Evolutionary conservation across 495 filamentous ascomycete species (phyloP), one percentile per base, ranked within the genome.

Genomic region (Pyrenopolyporus hunteri): DNA sequence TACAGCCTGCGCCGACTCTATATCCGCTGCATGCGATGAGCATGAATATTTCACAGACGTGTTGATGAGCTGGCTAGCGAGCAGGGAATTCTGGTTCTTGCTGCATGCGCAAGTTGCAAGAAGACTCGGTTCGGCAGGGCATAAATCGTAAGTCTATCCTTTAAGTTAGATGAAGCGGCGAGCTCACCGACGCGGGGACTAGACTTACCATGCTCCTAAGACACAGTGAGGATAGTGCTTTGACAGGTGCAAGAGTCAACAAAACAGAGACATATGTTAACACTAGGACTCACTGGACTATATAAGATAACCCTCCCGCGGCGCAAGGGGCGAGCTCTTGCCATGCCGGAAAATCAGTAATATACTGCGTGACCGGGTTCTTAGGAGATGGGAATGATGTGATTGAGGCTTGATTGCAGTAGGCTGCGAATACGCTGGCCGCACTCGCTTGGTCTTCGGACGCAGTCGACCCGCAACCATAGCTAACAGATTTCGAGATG

Each of bases 101-200:
- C 48, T 25, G 57, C 81, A 83, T 14, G 69, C 79, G 36, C 81
- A 83, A 17, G 71, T 73, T 8, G 78, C 78, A 5, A 80, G 68
- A 19, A 66, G 71, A 10, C 74, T 67, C 8, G 74, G 68, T 4
- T 76, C 76, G 1, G 69, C 25, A 5, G 74, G 76, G 49, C 78
- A 80, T 4, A 55, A 6, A 28, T 71, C 57, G 10, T 68, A 67
- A 28, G 69, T 69, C 62, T 75, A 37, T 19, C n/a, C 26, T 32
- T 53, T 2, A 13, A 17, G 17, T 70, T 59, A 73, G 56, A 17
- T n/a, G 4, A 11, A 3, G 14, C 2, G 13, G 23, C 48, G 26
- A 49, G 35, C 3, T 17, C 6, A 17, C 11, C 23, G 1, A 3
- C 37, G 29, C 19, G 7, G 8, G 20, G n/a, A 9, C 37, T 11